Conservation (phyloP, 441 rosid species). For the Syzygium malaccense region DNA sequence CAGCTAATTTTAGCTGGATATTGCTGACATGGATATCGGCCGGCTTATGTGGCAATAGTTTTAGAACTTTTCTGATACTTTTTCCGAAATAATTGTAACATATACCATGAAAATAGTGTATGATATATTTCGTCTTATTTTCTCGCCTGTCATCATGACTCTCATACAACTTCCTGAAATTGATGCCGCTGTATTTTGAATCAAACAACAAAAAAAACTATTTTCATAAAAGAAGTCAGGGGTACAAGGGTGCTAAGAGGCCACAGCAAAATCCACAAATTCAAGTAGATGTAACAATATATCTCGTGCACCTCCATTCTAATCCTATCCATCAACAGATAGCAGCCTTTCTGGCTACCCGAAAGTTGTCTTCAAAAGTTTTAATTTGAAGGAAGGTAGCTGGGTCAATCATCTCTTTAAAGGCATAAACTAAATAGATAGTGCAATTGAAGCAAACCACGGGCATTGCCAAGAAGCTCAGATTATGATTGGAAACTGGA, state of each 20-base stretch:
- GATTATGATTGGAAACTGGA: background rate
- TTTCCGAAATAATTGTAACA: background rate
- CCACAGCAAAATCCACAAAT: background rate
- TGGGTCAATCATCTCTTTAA: background rate
- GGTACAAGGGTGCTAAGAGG: background rate
- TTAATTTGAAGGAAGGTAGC: background rate
- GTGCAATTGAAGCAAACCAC: background rate
- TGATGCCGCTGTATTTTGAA: background rate
- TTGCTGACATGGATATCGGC: no score
- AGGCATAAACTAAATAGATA: background rate
- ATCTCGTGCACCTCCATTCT: background rate
- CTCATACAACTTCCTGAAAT: conserved; percentile 48
- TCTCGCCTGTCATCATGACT: conserved; percentile 57
- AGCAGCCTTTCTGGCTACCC: background rate
- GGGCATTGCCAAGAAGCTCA: background rate
- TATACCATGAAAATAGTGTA: conserved; percentile 75
- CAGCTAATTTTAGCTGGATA: no score
- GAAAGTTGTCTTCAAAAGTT: background rate
- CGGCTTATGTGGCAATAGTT: no score
- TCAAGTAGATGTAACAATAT: background rate
- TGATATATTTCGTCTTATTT: conserved; percentile 57
- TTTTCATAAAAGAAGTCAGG: background rate
- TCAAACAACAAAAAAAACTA: background rate
- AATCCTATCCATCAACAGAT: background rate
- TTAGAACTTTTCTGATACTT: no score